These are phyloP conservation scores for Asterella californica DNA, from an alignment of 225 moss, liverwort and hornwort species.

Conservation along the genomic window DNA sequence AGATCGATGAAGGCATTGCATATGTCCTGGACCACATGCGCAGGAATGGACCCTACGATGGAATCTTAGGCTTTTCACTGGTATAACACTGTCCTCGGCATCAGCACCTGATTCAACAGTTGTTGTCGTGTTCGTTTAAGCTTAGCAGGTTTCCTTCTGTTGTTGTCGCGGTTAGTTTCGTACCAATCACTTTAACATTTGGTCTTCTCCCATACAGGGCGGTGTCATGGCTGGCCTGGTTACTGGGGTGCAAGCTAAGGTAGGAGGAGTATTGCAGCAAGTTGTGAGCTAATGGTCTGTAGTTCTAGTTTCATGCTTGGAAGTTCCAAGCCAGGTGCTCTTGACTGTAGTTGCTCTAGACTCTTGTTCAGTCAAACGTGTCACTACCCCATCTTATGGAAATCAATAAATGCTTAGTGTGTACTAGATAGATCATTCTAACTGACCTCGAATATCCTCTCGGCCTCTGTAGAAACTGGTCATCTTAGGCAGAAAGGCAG, in stretches of 20 bases:
- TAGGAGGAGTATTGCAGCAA: not conserved
- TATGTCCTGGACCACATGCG: not conserved
- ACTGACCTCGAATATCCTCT: not conserved
- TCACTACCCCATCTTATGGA: no score
- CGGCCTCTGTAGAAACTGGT: not conserved
- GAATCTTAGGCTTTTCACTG: not conserved
- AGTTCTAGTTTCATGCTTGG: not conserved
- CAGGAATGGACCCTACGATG: constrained; percentile 10
- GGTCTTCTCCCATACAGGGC: not conserved
- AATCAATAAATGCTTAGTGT: not conserved
- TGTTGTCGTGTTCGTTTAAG: not conserved
- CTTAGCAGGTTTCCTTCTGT: no score
- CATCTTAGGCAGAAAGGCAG: not conserved
- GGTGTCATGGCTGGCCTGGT: constrained; percentile 7
- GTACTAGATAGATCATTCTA: not conserved
- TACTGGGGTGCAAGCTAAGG: constrained; percentile 1
- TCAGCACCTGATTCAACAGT: not conserved
- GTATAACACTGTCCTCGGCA: not conserved
- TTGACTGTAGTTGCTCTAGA: no score
- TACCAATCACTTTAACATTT: no score
- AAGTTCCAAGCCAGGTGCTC: not conserved
- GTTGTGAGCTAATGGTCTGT: not conserved
- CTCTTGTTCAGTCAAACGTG: no score
- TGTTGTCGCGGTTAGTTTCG: not conserved
- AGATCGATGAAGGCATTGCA: not conserved